Evolutionary conservation across 2,329 filamentous ascomycete genomes (phyloP), one percentile per base, ranked within the genome.

Genomic region (Clathrospora elynae): DNA sequence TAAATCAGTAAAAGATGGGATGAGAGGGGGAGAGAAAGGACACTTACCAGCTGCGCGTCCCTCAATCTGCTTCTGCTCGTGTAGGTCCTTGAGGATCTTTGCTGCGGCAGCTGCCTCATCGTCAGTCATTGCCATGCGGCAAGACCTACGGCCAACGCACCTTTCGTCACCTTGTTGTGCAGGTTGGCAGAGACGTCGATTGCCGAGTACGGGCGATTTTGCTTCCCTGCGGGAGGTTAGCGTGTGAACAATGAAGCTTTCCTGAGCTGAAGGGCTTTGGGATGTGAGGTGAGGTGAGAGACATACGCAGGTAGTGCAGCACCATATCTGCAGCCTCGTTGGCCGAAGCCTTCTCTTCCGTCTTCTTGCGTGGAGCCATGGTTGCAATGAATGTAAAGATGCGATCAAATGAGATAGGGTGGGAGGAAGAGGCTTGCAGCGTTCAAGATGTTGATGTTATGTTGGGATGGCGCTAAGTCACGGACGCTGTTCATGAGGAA

Each of bases 11-110:
- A 7, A 34, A 6, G 11, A 2, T 12, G 14, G 18, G 13, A 23
- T 33, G 11, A 12, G 19, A 18, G 19, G 44, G 28, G 20, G 30
- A 2, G 4, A 19, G 5, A 10, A 41, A 25, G 9, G 24, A 33
- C 13, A 40, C 64, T 50, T 56, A 79, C 78, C 79, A 25, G 81
- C 74, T 25, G 73, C 68, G 35, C 78, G 78, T 35, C 78, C 80
- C 56, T 80, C 80, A 28, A 87, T 80, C 53, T 80, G 68, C 8
- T 78, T 78, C 28, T 74, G 75, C 53, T 85, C 81, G 46, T 82
- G 78, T 62, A 87, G 71, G 46, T 85, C 82, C 55, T 82, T 84
- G 22, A 87, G 70, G 20, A 80, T 61, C 65, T 85, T 87, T 18
- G 76, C 76, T 16, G 82, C 76, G 29, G 80, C 74, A 9, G 81